phyloP scores from a whole-genome alignment of 768 basidiomycete genomes.

The Mycena rebaudengoi region DNA sequence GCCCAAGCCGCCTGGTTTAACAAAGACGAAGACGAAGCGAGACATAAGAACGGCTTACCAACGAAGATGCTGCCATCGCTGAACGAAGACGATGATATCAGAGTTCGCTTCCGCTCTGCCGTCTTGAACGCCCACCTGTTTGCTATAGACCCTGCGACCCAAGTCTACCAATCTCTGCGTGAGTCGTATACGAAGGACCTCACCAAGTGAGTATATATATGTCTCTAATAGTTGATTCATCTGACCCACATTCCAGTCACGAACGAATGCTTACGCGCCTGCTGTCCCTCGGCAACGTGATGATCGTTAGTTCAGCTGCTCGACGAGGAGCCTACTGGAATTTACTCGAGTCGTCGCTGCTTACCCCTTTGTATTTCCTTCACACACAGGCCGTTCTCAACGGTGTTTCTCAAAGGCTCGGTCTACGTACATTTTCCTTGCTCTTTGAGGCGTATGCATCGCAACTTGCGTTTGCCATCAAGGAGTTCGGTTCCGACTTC shows the following conservation, averaged over 20 bases:
- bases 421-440: constrained; percentile 62
- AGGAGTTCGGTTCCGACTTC: constrained; percentile 56
- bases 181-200: constrained; percentile 53
- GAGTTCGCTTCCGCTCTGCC: constrained; percentile 84
- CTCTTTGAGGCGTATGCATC: constrained; percentile 84
- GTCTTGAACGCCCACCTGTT: constrained; percentile 67
- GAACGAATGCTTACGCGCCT: constrained; percentile 81
- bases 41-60: constrained; percentile 44
- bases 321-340: constrained; percentile 90
- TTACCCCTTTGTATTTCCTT: constrained; percentile 41
- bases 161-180: constrained; percentile 59
- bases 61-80: constrained; percentile 59
- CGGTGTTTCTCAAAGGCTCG: constrained; percentile 73
- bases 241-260: constrained; percentile 51
- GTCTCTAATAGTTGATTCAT: constrained; percentile 4
- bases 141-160: constrained; percentile 50
- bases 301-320: constrained; percentile 79
- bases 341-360: constrained; percentile 72
- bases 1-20: constrained; percentile 57
- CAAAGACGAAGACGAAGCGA: constrained; percentile 40
- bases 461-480: constrained; percentile 77
- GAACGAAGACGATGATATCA: constrained; percentile 77
- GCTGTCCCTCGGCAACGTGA: constrained; percentile 76
- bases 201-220: constrained; percentile 53
- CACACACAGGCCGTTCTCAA: constrained; percentile 62